These are phyloP conservation scores for Malus asiatica DNA, from an alignment of 306 rosid species.

Conservation along the genomic window DNA sequence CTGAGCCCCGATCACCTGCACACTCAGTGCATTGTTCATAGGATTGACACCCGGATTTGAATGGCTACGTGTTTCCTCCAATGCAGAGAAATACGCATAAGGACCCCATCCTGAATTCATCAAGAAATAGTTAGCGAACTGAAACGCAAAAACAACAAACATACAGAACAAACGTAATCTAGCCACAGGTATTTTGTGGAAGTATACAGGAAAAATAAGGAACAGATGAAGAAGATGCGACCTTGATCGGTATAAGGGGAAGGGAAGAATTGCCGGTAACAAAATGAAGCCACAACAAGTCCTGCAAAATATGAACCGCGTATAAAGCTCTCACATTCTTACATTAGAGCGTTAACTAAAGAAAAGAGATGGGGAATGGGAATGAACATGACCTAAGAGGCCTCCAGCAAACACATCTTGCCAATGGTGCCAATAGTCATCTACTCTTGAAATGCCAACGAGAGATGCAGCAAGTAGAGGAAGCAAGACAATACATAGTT, in stretches of 20 bases:
- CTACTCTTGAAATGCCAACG: slow-evolving; percentile 74
- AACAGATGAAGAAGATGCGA: neutral
- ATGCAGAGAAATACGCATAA: slow-evolving; percentile 68
- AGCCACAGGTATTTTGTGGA: neutral
- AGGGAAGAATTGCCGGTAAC: slow-evolving; percentile 87
- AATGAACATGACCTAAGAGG: slow-evolving; percentile 42
- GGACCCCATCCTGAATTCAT: slow-evolving; percentile 82
- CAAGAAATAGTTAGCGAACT: neutral
- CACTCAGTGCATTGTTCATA: slow-evolving; percentile 1
- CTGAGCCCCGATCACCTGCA: slow-evolving; percentile 21
- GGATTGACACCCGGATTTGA: neutral
- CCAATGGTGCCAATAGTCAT: slow-evolving; percentile 99
- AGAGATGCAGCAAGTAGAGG: slow-evolving; percentile 74
- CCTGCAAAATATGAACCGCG: slow-evolving; percentile 42
- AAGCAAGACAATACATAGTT: slow-evolving; percentile 62
- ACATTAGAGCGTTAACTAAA: neutral
- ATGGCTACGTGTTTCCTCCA: slow-evolving; percentile 40
- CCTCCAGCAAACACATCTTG: slow-evolving; percentile 86
- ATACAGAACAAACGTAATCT: too few relatives aligned
- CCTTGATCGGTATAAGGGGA: slow-evolving; percentile 60
- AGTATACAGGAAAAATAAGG: neutral
- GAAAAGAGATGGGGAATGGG: neutral
- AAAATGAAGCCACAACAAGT: slow-evolving; percentile 61
- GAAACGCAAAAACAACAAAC: neutral
- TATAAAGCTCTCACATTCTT: neutral